Conservation (phyloP, 768 basidiomycete species). For the Amyloporia xantha region DNA sequence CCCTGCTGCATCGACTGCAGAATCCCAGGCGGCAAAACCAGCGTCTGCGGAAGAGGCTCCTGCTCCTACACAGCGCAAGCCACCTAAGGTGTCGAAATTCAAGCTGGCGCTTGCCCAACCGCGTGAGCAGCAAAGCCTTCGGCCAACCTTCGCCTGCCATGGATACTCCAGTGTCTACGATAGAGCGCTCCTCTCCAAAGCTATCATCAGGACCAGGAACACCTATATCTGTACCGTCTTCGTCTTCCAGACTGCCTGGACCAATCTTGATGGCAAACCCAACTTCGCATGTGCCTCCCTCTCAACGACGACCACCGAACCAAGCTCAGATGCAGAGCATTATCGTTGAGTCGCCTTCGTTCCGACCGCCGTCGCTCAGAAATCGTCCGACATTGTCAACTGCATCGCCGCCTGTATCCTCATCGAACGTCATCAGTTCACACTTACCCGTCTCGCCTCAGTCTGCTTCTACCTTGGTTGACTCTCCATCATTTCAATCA, state of each 20-base stretch:
- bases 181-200: slow-evolving; percentile 21
- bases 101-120: slow-evolving; percentile 13
- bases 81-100: slow-evolving; percentile 21
- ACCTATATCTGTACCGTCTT: slow-evolving; percentile 12
- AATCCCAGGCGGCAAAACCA: background rate
- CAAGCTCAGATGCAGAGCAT: slow-evolving; percentile 18
- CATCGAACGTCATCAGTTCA: too few species aligned
- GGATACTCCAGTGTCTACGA: slow-evolving; percentile 13
- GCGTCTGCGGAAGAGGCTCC: too few species aligned
- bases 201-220: slow-evolving; percentile 7
- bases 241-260: slow-evolving; percentile 2
- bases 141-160: slow-evolving; percentile 2
- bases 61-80: slow-evolving; percentile 1
- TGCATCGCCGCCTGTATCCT: too few species aligned
- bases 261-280: background rate
- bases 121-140: background rate
- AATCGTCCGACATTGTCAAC: background rate
- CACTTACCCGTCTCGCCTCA: too few species aligned
- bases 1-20: background rate
- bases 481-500: slow-evolving; percentile 16
- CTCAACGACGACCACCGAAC: background rate
- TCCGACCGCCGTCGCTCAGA: slow-evolving; percentile 10
- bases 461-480: too few species aligned
- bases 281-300: background rate
- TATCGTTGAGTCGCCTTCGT: slow-evolving; percentile 23